Evolutionary conservation across 2,329 filamentous ascomycete genomes (phyloP), one percentile per base, ranked within the genome.

Genomic region (Stenocarpella maydis): DNA sequence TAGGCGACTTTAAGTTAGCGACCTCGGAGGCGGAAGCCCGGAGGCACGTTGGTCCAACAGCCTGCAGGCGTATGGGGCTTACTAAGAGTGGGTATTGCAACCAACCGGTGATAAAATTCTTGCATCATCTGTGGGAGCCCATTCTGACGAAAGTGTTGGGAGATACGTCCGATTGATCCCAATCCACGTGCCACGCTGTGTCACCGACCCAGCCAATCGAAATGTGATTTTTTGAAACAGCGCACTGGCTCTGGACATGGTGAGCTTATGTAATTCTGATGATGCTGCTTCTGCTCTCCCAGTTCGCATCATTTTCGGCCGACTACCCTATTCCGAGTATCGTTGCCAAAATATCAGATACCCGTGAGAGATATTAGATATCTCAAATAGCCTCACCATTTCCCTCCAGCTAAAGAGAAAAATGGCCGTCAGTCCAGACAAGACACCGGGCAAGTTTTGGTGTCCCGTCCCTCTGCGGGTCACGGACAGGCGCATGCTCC

Each of bases 1-100:
- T 28, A 24, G n/a, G 54, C 14, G 39, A 45, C 37, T 43, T 60
- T 60, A 43, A 60, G 45, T 43, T 43, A 43, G 54, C 54, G 54
- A n/a, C n/a, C n/a, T n/a, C n/a, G 43, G 24, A 60, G 24, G 24
- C 31, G 37, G 24, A 28, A 60, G 54, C 54, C 37, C 54, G 54
- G 54, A 45, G 24, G 39, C 24, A 43, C n/a, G 54, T 58, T 31
- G 54, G 54, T 12, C 39, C 37, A 60, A 60, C 24, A 43, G 19
- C 37, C 54, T 60, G 54, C 54, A 45, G 37, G 7, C 24, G 21
- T 19, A 21, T 14, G 54, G 54, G 6, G 54, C 54, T 60, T 26
- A 60, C 54, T 60, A 60, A 60, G 54, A 60, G 54, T 60, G 54
- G 54, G 39, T 60, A 43, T 60, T 41, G 34, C 34, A 41, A 58